Evolutionary conservation across 148 eudicot genomes (phyloP), one percentile per base, ranked within the genome.

Genomic region (Cornus suecica): DNA sequence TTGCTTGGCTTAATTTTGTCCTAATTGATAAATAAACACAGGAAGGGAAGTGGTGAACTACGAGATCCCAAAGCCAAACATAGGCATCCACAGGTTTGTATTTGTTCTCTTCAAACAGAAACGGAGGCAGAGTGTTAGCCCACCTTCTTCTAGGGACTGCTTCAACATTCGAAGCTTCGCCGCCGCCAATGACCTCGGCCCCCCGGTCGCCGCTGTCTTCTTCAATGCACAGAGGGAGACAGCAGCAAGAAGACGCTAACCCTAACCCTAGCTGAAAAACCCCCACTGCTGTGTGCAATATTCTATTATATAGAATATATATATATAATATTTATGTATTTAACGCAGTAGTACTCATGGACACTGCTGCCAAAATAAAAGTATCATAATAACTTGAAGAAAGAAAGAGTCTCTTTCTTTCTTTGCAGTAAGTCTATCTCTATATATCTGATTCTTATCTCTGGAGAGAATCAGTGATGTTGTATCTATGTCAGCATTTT

Each of bases 61-160:
- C 62, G 99, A 94, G 68, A 87, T 79, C 29, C 99, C 99, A 62
- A 86, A 91, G 90, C 97, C 99, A 26, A 88, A 88, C 84, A 92
- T 94, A 78, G 97, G 99, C 8, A 94, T 94, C 68, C 99, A 94
- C 76, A 85, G 99, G 84, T 90, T 90, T 66, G 88, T 88, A 41
- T 94, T 89, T 65, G 74, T 87, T 32, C 84, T 94, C 10, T 94
- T 83, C 86, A 90, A 89, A 85, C 99, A 94, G 71, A 85, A 69
- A 18, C 58, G 88, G 24, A 83, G 97, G 26, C 86, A 80, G 42
- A 76, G 79, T 24, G 80, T 82, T 10, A 48, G 70, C 8, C 72
- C 84, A 2, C 95, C 98, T 5, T 64, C 77, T 60, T 84, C 89
- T 9, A 85, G 99, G 31, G 94, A 94, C 34, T 54, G 83, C 37